Conservation (phyloP, 352 stramenopile species). For the Globisporangium sylvaticum region DNA sequence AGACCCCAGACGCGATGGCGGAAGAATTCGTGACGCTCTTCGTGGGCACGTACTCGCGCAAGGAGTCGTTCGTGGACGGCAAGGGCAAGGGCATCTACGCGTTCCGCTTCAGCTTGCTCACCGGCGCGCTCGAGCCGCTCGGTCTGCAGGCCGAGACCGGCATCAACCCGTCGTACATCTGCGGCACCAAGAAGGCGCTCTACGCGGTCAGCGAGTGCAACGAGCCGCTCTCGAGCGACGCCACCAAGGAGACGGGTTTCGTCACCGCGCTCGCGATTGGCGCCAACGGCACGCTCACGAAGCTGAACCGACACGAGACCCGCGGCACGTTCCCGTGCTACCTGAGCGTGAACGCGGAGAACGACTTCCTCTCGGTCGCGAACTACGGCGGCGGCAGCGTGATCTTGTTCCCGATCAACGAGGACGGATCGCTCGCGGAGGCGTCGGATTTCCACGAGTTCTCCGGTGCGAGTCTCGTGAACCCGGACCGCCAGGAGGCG, state of each 20-base stretch:
- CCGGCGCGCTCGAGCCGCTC: constrained; percentile 43
- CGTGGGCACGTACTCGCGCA: constrained; percentile 83
- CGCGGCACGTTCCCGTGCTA: constrained; percentile 60
- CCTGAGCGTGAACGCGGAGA: constrained; percentile 38
- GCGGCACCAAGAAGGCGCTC: constrained; percentile 31
- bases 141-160: constrained; percentile 41
- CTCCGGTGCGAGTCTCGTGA: constrained; percentile 35
- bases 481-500: constrained; percentile 65
- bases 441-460: constrained; percentile 45
- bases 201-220: constrained; percentile 75
- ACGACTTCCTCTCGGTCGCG: constrained; percentile 54
- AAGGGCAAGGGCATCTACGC: constrained; percentile 71
- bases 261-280: constrained; percentile 51
- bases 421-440: constrained; percentile 45
- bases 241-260: constrained; percentile 47
- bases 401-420: constrained; percentile 48
- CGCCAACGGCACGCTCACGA: constrained; percentile 29
- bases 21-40: constrained; percentile 42
- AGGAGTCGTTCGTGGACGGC: constrained; percentile 72
- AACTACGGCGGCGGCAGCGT: constrained; percentile 78
- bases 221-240: constrained; percentile 27
- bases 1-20: not conserved
- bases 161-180: constrained; percentile 73
- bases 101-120: constrained; percentile 52
- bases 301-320: constrained; percentile 52